Conservation (phyloP, 192 early-diverging fungal species). For the Backusella morwellensis region DNA sequence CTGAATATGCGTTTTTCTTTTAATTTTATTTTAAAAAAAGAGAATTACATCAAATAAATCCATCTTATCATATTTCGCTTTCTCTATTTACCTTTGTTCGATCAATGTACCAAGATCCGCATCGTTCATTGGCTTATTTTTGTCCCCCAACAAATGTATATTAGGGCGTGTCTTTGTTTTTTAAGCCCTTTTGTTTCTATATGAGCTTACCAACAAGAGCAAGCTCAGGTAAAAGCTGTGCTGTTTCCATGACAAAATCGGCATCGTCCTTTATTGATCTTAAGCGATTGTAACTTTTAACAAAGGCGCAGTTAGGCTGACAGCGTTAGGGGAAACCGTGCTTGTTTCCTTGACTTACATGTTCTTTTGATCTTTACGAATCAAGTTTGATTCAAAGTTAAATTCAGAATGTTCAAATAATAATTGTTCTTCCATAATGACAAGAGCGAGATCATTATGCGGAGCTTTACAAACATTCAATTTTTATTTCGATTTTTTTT, state of each 20-base stretch:
- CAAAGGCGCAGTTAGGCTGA: not conserved
- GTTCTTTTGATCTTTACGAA: slow-evolving; percentile 38
- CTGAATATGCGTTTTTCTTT: slow-evolving; percentile 49
- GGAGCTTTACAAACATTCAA: not conserved
- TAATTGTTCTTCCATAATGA: not conserved
- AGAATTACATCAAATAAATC: not conserved
- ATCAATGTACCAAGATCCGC: slow-evolving; percentile 85
- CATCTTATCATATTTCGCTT: not conserved
- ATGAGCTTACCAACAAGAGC: slow-evolving; percentile 54
- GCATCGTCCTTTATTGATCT: slow-evolving; percentile 77
- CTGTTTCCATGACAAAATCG: slow-evolving; percentile 62
- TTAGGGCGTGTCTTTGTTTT: too few species aligned
- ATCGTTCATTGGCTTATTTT: slow-evolving; percentile 75
- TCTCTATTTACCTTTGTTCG: slow-evolving; percentile 46
- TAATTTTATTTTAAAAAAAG: not conserved
- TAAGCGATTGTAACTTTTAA: slow-evolving; percentile 69
- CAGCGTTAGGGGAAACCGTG: not conserved
- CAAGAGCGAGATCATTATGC: not conserved
- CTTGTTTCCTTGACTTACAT: slow-evolving; percentile 20
- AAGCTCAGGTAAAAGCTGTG: slow-evolving; percentile 51
- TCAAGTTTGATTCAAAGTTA: slow-evolving; percentile 7
- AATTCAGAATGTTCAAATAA: slow-evolving; percentile 4
- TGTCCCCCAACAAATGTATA: not conserved
- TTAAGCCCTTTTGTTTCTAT: not conserved
- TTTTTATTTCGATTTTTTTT: not conserved